Evolutionary conservation across 2,329 filamentous ascomycete genomes (phyloP).

Genomic region (Pyricularia pennisetigena): DNA sequence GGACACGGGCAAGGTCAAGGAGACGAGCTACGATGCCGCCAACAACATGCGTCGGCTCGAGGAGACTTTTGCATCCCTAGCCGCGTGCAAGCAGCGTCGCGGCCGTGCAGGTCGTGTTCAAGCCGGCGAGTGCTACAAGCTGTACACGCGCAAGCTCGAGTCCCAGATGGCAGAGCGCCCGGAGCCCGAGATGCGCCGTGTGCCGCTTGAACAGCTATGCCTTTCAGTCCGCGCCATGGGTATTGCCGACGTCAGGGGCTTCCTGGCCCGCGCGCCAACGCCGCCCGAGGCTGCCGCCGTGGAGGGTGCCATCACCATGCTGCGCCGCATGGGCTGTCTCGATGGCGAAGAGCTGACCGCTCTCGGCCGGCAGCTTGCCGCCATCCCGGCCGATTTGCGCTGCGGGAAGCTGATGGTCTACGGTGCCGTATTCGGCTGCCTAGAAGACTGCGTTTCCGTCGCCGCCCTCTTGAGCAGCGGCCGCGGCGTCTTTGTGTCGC

Average conservation of each 20-base stretch:
- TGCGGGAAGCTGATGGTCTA: conserved; percentile 95
- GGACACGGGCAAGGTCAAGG: conserved; percentile 90
- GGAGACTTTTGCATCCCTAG: conserved; percentile 89
- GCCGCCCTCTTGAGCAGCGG: conserved; percentile 78
- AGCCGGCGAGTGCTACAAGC: conserved; percentile 86
- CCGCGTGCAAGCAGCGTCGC: conserved; percentile 87
- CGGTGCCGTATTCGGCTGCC: conserved; percentile 84
- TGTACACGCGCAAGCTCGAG: conserved; percentile 83
- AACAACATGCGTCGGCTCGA: conserved; percentile 92
- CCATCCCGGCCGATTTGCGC: conserved; percentile 87
- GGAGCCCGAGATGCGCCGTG: conserved; percentile 86
- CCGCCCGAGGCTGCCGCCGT: conserved; percentile 81
- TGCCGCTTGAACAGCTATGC: conserved; percentile 89
- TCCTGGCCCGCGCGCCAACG: conserved; percentile 79
- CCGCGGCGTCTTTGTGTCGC: conserved; percentile 71
- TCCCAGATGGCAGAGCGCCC: conserved; percentile 78
- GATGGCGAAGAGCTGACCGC: conserved; percentile 82
- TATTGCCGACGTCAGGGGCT: conserved; percentile 67
- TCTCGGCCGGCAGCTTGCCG: conserved; percentile 83
- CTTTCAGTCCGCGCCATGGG: conserved; percentile 94
- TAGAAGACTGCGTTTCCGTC: conserved; percentile 81
- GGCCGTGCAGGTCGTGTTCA: conserved; percentile 90
- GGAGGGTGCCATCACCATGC: conserved; percentile 68
- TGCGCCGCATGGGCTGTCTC: conserved; percentile 80
- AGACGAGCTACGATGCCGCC: conserved; percentile 84